Percentiles rank a stretch among this genome's conserved stretches.
phyloP scores from a whole-genome alignment of 1,284 basidiomycete species.

The Thecaphora thlaspeos region DNA sequence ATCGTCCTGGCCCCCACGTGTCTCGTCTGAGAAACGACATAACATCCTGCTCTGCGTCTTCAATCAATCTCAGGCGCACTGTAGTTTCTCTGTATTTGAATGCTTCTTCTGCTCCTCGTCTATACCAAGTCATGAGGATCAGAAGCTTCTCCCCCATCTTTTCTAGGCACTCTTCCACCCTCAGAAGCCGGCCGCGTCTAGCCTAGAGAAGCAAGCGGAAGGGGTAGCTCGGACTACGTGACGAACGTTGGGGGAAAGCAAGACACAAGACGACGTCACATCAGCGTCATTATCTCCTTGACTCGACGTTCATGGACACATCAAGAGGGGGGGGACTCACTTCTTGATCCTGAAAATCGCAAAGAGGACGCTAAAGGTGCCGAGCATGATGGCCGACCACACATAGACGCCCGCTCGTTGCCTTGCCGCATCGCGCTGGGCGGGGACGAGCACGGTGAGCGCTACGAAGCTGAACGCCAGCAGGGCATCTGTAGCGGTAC shows the following conservation, averaged over 20 bases:
- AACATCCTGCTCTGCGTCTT: no score
- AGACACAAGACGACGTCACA: no score
- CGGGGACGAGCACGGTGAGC: slow-evolving; percentile 77
- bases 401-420: slow-evolving; percentile 85
- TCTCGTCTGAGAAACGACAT: no score
- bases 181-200: no score
- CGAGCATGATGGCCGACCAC: slow-evolving; percentile 78
- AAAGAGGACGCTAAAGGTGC: slow-evolving; percentile 83
- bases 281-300: slow-evolving; percentile 64
- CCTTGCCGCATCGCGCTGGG: slow-evolving; percentile 69
- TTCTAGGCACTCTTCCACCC: no score
- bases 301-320: slow-evolving; percentile 2
- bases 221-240: slow-evolving; percentile 34
- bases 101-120: no score
- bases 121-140: no score
- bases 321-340: slow-evolving; percentile 62
- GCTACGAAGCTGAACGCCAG: slow-evolving; percentile 79
- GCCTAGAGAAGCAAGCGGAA: slow-evolving; percentile 44
- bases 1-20: no score
- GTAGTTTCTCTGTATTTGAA: no score
- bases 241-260: neutral
- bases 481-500: slow-evolving; percentile 68
- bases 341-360: slow-evolving; percentile 92
- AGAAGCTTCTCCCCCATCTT: no score
- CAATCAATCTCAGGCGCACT: no score